Base-by-base conservation (phyloP, 192 early-diverging fungal species). In the Linnemannia exigua region DNA sequence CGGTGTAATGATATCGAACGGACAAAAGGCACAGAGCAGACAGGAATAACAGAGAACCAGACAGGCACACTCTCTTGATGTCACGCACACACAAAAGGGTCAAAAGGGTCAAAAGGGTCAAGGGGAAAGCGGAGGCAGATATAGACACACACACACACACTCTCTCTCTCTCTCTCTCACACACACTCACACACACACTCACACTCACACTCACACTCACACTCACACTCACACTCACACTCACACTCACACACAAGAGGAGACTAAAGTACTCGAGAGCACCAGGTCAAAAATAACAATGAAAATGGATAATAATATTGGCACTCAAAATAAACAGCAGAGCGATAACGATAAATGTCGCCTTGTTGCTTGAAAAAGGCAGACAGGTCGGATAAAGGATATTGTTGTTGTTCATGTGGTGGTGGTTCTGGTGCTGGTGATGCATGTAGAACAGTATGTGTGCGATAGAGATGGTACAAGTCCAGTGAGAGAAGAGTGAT, bases 281-380 rank as follows among this genome's bases (percentile, higher is more conserved):
- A 33, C 33, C 17, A 3, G 70, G 25, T 51, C 48, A 54, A 74
- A 48, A 35, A 74, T 51, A 51, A 74, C 47, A 51, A 74, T 74
- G 11, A 19, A 72, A 9, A 25, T 41, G 70, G 20, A 36, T 19
- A 48, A 33, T 35, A n/a, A 50, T 48, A 72, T 33, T 72, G 50
- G n/a, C n/a, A 47, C 31, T 33, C 31, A 48, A 48, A 17, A 48
- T 16, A 73, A 48, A 51, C n/a, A 51, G 31, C 1, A 14, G 25
- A 25, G 14, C 38, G 35, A 44, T 44, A 44, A 44, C 41, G 41
- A 9, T 44, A 44, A 3, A 44, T 44, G 41, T n/a, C n/a, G 41
- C 41, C 41, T n/a, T n/a, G n/a, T n/a, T 44, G 41, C 41, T 44
- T 3, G 41, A 6, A 44, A 6, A 9, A 3, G 41, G 3, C 41